A percentile compares a stretch with the other conserved stretches of the same genome.
These are phyloP conservation scores for Mortierella sp. DNA, from an alignment of 371 early-diverging fungal genomes.

Conservation along the genomic window DNA sequence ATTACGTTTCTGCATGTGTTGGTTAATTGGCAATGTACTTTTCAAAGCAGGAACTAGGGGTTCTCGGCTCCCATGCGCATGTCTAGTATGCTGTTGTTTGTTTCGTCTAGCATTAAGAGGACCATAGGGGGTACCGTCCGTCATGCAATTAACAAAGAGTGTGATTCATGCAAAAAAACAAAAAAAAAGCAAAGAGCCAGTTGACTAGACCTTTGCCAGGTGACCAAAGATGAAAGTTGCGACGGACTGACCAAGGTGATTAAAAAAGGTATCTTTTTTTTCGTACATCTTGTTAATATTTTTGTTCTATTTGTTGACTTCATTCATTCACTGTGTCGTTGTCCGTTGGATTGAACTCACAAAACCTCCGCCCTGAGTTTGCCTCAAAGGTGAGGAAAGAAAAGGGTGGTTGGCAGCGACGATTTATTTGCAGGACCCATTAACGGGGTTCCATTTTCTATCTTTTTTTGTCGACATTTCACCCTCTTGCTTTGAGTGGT, in stretches of 20 bases:
- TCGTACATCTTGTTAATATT: background rate
- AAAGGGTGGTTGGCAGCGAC: too few species aligned
- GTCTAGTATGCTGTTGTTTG: background rate
- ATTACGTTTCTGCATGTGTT: background rate
- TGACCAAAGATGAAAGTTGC: background rate
- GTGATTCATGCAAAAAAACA: background rate
- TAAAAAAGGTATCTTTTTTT: background rate
- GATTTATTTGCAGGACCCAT: background rate
- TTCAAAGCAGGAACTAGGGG: background rate
- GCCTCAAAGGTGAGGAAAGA: background rate
- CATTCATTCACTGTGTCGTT: background rate
- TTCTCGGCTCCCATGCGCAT: background rate
- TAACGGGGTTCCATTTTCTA: background rate
- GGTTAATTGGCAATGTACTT: background rate
- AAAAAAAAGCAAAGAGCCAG: background rate
- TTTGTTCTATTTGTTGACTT: background rate
- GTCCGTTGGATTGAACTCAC: background rate
- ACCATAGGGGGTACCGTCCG: background rate
- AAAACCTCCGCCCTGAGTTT: background rate
- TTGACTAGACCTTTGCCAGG: background rate
- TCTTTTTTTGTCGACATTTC: background rate
- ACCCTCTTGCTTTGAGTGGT: background rate
- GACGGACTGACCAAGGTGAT: background rate
- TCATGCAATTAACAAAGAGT: background rate
- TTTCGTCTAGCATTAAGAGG: background rate